Conservation (phyloP, 2,329 filamentous ascomycete species). For the Blastomyces parvus region DNA sequence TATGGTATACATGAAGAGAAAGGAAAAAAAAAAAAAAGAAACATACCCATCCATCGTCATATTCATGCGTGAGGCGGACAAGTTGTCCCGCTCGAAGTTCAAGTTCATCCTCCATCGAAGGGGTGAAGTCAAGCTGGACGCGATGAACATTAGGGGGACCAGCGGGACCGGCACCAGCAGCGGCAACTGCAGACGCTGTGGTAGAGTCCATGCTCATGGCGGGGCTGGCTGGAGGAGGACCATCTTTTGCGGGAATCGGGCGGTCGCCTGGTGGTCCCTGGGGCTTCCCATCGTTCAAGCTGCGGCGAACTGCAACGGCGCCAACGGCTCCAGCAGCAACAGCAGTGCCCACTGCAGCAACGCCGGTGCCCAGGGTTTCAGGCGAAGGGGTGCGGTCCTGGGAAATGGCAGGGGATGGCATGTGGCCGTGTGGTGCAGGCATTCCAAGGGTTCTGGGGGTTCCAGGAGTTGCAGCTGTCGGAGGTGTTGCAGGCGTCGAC, state of each 20-base stretch:
- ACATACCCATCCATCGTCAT: slow-evolving; percentile 96
- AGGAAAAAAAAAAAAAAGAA: background rate
- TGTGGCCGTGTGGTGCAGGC: slow-evolving; percentile 7
- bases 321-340: slow-evolving; percentile 31
- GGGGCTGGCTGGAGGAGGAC: slow-evolving; percentile 20
- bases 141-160: slow-evolving; percentile 67
- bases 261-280: slow-evolving; percentile 12
- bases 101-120: slow-evolving; percentile 86
- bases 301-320: slow-evolving; percentile 18
- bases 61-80: slow-evolving; percentile 84
- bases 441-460: background rate
- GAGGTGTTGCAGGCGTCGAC: slow-evolving; percentile 20
- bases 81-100: slow-evolving; percentile 71
- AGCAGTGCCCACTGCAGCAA: slow-evolving; percentile 34
- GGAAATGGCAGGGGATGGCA: slow-evolving; percentile 36
- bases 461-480: slow-evolving; percentile 10
- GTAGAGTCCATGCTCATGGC: slow-evolving; percentile 24
- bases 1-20: background rate
- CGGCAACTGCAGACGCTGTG: slow-evolving; percentile 48
- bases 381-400: slow-evolving; percentile 35
- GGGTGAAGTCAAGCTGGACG: slow-evolving; percentile 87
- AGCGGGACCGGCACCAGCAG: slow-evolving; percentile 46
- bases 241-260: slow-evolving; percentile 9
- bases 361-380: slow-evolving; percentile 30
- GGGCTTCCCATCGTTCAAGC: slow-evolving; percentile 15